These are phyloP conservation scores for Chytriomyces sp. DNA, from an alignment of 192 early-diverging fungal genomes.

Conservation along the genomic window DNA sequence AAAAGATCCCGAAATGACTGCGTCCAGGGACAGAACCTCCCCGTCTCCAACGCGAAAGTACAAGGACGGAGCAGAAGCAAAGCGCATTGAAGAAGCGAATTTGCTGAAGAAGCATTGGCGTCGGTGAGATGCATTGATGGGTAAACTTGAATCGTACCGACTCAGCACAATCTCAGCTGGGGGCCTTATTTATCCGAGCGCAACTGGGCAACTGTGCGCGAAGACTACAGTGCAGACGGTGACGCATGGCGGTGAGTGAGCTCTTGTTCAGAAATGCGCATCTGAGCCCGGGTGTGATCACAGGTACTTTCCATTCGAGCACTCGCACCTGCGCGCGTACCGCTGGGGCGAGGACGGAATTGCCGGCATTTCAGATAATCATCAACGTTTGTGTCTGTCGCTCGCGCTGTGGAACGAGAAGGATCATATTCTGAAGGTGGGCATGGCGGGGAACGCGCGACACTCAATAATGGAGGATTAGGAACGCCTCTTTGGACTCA, in stretches of 20 bases:
- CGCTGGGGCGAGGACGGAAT: constrained; percentile 37
- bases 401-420: constrained; percentile 39
- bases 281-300: neutral
- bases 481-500: constrained; percentile 39
- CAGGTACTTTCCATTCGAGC: constrained; percentile 28
- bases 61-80: constrained; percentile 7
- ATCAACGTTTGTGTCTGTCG: constrained; percentile 31
- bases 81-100: constrained; percentile 20
- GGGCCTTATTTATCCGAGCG: constrained; percentile 33
- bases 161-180: constrained; percentile 17
- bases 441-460: neutral
- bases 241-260: constrained; percentile 33
- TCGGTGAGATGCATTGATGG: neutral
- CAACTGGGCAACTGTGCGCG: constrained; percentile 41
- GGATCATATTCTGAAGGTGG: constrained; percentile 30
- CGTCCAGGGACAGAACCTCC: too few relatives aligned
- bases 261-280: neutral
- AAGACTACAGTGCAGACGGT: constrained; percentile 35
- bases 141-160: neutral
- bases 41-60: neutral
- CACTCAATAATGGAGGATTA: neutral
- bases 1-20: too few relatives aligned
- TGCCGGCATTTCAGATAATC: constrained; percentile 40
- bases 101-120: constrained; percentile 37
- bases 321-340: constrained; percentile 12